Percentiles rank a stretch among this genome's conserved stretches.
phyloP scores from a whole-genome alignment of 352 stramenopile genomes.

The Globisporangium middletonii region DNA sequence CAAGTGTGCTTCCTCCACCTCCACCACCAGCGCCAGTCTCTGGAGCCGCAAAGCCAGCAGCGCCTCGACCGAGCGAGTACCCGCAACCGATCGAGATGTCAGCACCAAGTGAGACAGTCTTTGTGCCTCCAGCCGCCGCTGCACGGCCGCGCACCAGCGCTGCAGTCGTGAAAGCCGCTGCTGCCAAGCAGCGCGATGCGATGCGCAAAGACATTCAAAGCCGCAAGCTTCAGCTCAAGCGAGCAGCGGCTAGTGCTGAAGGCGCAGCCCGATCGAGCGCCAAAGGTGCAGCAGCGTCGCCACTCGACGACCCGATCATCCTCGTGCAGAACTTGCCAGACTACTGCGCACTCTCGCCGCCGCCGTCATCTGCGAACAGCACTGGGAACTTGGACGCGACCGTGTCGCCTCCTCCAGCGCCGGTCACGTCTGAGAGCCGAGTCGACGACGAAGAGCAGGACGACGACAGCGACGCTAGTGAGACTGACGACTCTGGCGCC shows the following conservation, averaged over 20 bases:
- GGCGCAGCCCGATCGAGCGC: conserved; percentile 1
- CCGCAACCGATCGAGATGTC: conserved; percentile 9
- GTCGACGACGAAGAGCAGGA: conserved; percentile 3
- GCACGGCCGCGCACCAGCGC: background rate
- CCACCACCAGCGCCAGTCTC: conserved; percentile 8
- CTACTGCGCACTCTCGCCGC: conserved; percentile 8
- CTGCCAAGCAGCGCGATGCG: conserved; percentile 11
- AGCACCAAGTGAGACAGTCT: background rate
- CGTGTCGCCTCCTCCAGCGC: conserved; percentile 16
- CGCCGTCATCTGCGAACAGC: background rate
- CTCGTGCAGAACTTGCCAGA: conserved; percentile 63
- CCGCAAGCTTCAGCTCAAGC: conserved; percentile 32
- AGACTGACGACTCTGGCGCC: conserved; percentile 3
- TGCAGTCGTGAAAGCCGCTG: conserved; percentile 7
- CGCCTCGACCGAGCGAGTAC: conserved; percentile 1
- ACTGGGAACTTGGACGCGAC: background rate
- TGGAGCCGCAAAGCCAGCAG: conserved; percentile 6
- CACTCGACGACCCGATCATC: conserved; percentile 62
- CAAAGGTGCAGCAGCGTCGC: conserved; percentile 9
- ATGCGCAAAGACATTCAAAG: conserved; percentile 31
- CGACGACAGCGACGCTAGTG: conserved; percentile 7
- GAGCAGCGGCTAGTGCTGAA: background rate
- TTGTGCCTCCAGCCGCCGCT: conserved; percentile 2
- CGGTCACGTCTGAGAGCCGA: conserved; percentile 5
- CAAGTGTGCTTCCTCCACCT: conserved; percentile 4